Base-by-base conservation (phyloP, 768 basidiomycete genomes). In the Leccinellum luteum region DNA sequence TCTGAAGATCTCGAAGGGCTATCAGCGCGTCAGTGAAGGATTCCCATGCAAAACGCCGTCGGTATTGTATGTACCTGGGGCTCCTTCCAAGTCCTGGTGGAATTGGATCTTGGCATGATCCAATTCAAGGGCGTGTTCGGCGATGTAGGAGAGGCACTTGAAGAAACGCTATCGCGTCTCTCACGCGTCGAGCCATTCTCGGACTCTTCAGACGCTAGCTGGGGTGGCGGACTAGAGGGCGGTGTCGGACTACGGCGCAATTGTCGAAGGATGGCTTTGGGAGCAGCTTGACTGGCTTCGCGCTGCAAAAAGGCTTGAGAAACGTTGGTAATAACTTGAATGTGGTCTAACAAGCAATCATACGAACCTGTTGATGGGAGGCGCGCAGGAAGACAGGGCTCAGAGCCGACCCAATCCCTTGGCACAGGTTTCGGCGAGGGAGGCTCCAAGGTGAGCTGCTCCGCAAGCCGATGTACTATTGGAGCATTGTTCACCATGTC, bases 1-100 rank as follows among this genome's bases (percentile, higher is more conserved):
- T 51, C 87, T 79, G 66, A 94, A 83, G 0, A 97, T 76, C 75
- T 94, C 80, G 59, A 78, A 85, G 0, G 84, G 79, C 77, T 85
- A 47, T 27, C 21, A 6, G 45, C 13, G 51, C 41, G 48, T 57
- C 6, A 1, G 57, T 51, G 28, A 49, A 43, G 23, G 30, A 31
- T 43, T 35, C 25, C 31, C 2, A 21, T 48, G 17, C 6, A 12
- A 15, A 21, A 6, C 14, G 3, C 30, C 43, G 13, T 45, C 10
- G 19, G 49, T 23, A 35, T 27, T 10, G 30, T 34, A 62, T 74
- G 55, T 54, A 80, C 84, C 73, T 85, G 82, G 7, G 81, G 83
- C 35, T 81, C 79, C 58, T 76, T 82, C 83, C 82, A 82, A 19
- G 73, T 49, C 38, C 60, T 66, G 15, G 54, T 52, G 13, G 64